Conservation (phyloP, 139 green algal species). For the Protoeuglena noctilucae region DNA sequence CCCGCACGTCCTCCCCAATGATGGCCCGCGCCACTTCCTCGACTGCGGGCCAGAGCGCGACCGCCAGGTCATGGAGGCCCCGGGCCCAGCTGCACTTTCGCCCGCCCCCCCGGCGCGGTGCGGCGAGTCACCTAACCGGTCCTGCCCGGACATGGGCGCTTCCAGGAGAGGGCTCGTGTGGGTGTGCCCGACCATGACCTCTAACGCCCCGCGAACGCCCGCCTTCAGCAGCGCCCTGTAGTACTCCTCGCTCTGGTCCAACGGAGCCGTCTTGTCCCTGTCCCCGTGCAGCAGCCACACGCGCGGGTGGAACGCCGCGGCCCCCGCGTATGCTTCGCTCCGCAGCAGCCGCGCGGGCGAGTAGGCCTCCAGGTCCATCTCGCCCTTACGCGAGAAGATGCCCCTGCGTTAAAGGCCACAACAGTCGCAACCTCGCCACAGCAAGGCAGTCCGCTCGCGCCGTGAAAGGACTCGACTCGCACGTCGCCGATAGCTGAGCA, state of each 20-base stretch:
- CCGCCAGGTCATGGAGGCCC: too few relatives aligned
- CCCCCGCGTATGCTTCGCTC: background rate
- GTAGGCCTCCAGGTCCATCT: conserved; percentile 29
- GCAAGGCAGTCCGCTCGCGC: too few relatives aligned
- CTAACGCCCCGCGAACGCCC: background rate
- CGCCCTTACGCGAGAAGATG: conserved; percentile 30
- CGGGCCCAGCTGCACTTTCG: conserved; percentile 30
- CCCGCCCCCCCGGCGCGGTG: conserved; percentile 2
- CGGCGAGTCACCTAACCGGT: background rate
- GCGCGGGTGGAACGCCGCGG: conserved; percentile 16
- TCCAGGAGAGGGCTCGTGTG: background rate
- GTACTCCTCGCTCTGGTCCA: conserved; percentile 36
- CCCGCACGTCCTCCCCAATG: conserved; percentile 25
- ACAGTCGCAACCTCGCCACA: too few relatives aligned
- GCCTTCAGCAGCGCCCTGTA: conserved; percentile 24
- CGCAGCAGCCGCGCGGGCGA: conserved; percentile 39
- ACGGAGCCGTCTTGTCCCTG: conserved; percentile 50
- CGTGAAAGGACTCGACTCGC: too few relatives aligned
- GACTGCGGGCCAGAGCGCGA: conserved; percentile 39
- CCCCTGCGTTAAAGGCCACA: too few relatives aligned
- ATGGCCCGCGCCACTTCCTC: conserved; percentile 37
- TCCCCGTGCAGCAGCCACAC: conserved; percentile 68
- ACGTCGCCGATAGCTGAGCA: too few relatives aligned
- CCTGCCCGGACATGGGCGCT: background rate
- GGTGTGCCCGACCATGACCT: background rate